phyloP scores from a whole-genome alignment of 2,329 filamentous ascomycete species.

The Sporothrix globosa region DNA sequence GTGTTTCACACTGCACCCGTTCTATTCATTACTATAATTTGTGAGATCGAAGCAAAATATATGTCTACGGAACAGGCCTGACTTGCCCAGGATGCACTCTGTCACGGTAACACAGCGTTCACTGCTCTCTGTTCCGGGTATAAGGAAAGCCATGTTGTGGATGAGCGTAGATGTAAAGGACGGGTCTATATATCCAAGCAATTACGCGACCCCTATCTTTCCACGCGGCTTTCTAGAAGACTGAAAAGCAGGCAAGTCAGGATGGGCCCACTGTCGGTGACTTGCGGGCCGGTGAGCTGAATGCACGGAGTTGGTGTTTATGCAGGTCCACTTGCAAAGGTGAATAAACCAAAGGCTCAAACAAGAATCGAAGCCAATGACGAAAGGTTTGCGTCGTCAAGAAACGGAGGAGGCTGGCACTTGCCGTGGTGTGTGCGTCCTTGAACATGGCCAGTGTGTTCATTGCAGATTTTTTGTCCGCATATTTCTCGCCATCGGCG shows the following conservation, averaged over 20 bases:
- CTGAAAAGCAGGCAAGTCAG: background rate
- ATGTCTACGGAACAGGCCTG: too few species aligned
- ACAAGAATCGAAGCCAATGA: background rate
- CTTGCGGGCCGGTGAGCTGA: background rate
- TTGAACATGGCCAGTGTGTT: background rate
- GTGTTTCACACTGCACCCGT: background rate
- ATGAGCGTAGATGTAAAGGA: background rate
- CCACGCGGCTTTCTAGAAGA: conserved; percentile 9
- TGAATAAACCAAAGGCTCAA: background rate
- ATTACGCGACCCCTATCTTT: background rate
- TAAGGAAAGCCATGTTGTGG: too few species aligned
- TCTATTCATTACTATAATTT: too few species aligned
- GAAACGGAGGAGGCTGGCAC: too few species aligned
- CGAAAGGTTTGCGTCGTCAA: too few species aligned
- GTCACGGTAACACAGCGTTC: too few species aligned
- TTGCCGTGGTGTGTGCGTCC: background rate
- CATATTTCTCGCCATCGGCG: background rate
- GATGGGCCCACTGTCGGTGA: too few species aligned
- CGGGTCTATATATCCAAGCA: background rate
- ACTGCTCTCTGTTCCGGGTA: background rate
- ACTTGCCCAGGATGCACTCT: too few species aligned
- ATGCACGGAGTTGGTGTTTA: conserved; percentile 5
- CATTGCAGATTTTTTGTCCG: background rate
- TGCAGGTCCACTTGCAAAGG: background rate
- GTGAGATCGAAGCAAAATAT: too few species aligned